Conservation (phyloP, 2,329 filamentous ascomycete species). For the Ceratocystis variospora region DNA sequence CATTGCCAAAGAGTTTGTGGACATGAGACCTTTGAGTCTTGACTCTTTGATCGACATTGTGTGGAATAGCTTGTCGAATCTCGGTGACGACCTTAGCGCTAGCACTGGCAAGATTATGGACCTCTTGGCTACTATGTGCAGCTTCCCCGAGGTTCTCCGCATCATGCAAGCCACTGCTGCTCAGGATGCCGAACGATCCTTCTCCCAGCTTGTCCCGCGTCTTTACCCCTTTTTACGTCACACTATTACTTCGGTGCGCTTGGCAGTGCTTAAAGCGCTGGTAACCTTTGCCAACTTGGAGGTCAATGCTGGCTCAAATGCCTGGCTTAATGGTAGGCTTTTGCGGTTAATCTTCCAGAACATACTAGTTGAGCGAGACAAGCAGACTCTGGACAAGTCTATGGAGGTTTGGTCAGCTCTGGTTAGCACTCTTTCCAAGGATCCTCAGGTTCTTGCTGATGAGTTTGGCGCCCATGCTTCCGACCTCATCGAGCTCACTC, state of each 20-base stretch:
- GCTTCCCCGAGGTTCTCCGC: slow-evolving; percentile 80
- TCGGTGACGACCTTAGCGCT: slow-evolving; percentile 93
- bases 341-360: slow-evolving; percentile 89
- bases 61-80: slow-evolving; percentile 89
- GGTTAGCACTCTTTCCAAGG: slow-evolving; percentile 52
- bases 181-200: slow-evolving; percentile 73
- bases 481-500: slow-evolving; percentile 67
- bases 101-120: slow-evolving; percentile 99
- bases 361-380: slow-evolving; percentile 80
- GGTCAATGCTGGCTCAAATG: slow-evolving; percentile 48
- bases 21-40: slow-evolving; percentile 62
- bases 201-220: slow-evolving; percentile 79
- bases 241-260: slow-evolving; percentile 89
- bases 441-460: slow-evolving; percentile 49
- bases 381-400: slow-evolving; percentile 66
- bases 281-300: slow-evolving; percentile 86
- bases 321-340: slow-evolving; percentile 80
- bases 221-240: slow-evolving; percentile 93
- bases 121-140: slow-evolving; percentile 83
- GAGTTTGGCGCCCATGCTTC: slow-evolving; percentile 66
- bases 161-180: slow-evolving; percentile 87
- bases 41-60: slow-evolving; percentile 82
- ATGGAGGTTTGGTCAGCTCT: slow-evolving; percentile 77
- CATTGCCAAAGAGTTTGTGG: slow-evolving; percentile 89
- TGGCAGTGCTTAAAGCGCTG: slow-evolving; percentile 82